Conservation (phyloP, 768 basidiomycete species). For the Candolleomyces efflorescens region DNA sequence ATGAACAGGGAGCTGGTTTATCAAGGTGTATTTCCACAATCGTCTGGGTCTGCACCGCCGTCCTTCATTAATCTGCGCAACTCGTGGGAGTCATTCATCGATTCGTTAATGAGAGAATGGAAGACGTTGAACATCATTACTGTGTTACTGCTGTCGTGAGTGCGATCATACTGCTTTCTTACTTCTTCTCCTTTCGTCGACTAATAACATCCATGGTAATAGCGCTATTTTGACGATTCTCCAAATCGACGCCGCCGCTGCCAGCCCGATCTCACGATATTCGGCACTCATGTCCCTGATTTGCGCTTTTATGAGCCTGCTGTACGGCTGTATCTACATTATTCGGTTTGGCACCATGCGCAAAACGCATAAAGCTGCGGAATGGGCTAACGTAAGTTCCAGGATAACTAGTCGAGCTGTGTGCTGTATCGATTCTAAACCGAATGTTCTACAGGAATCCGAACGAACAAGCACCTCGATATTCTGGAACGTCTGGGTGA, state of each 20-base stretch:
- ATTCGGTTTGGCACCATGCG: constrained; percentile 62
- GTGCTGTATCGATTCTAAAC: background rate
- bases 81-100: constrained; percentile 26
- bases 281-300: constrained; percentile 49
- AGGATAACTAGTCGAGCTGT: background rate
- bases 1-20: constrained; percentile 3
- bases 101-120: constrained; percentile 24
- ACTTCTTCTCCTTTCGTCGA: too few species aligned
- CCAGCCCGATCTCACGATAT: constrained; percentile 49
- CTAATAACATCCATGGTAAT: too few species aligned
- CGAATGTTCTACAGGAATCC: constrained; percentile 47
- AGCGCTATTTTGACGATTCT: constrained; percentile 29
- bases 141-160: constrained; percentile 21
- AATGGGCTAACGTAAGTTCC: constrained; percentile 53
- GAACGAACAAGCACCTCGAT: constrained; percentile 23
- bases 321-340: constrained; percentile 58
- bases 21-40: constrained; percentile 1
- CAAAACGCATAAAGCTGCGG: constrained; percentile 54
- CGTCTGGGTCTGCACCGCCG: constrained; percentile 11
- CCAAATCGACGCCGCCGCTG: constrained; percentile 31
- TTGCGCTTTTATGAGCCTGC: constrained; percentile 56
- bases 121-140: constrained; percentile 27
- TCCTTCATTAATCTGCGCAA: constrained; percentile 15
- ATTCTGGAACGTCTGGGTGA: constrained; percentile 61
- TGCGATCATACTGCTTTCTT: too few species aligned